Conservation (phyloP, 2,329 filamentous ascomycete genomes). For the Xylaria sp. region DNA sequence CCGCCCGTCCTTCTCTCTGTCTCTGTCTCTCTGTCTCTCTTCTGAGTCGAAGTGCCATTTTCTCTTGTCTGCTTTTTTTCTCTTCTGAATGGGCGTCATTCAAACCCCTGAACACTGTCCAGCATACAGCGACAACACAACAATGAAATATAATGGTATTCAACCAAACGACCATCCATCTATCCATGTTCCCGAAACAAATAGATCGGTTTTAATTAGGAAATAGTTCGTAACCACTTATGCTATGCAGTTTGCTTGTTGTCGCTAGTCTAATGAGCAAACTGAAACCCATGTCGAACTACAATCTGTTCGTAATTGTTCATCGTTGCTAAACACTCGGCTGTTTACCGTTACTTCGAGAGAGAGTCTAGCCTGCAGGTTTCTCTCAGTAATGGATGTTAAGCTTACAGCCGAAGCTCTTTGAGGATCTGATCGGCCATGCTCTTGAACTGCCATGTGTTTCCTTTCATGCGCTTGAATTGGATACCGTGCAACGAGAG, state of each 20-base stretch:
- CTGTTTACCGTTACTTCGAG: background rate
- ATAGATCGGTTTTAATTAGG: slow-evolving; percentile 30
- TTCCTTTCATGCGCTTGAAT: slow-evolving; percentile 95
- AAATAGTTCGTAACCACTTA: slow-evolving; percentile 26
- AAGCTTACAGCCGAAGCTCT: slow-evolving; percentile 77
- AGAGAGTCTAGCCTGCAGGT: slow-evolving; percentile 17
- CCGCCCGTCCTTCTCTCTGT: slow-evolving; percentile 9
- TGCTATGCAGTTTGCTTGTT: slow-evolving; percentile 7
- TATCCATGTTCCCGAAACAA: slow-evolving; percentile 33
- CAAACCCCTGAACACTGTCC: slow-evolving; percentile 11
- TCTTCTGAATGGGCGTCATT: slow-evolving; percentile 14
- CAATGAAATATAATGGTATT: slow-evolving; percentile 37
- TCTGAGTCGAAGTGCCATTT: background rate
- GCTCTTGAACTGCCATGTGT: slow-evolving; percentile 98
- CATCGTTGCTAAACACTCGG: background rate
- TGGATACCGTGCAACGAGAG: slow-evolving; percentile 94
- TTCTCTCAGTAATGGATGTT: slow-evolving; percentile 2
- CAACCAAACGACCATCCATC: slow-evolving; percentile 38
- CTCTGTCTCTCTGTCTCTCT: background rate
- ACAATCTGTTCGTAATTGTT: background rate
- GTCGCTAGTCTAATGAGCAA: slow-evolving; percentile 6
- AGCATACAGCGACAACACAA: slow-evolving; percentile 14
- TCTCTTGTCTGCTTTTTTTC: slow-evolving; percentile 28
- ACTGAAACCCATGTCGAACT: slow-evolving; percentile 9
- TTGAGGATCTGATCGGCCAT: slow-evolving; percentile 96